Conservation (phyloP, 1,284 basidiomycete genomes). For the Naganishia sp. region DNA sequence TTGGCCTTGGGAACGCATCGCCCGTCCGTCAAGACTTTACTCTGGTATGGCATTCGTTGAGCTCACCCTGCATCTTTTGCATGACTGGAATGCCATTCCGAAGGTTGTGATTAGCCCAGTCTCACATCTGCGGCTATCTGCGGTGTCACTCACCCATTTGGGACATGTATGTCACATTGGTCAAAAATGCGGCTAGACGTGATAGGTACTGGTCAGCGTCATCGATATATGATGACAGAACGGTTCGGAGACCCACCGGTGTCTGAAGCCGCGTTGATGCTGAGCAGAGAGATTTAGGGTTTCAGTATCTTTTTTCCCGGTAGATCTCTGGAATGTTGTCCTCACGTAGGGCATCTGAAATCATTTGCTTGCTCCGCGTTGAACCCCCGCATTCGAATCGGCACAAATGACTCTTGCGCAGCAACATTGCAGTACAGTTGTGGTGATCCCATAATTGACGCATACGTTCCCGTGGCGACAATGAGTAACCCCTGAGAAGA, state of each 20-base stretch:
- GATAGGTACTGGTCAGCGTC: too few relatives aligned
- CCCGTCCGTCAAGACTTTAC: too few relatives aligned
- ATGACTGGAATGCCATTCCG: constrained; percentile 10
- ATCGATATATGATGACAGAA: too few relatives aligned
- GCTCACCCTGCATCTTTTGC: constrained; percentile 25
- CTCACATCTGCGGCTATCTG: too few relatives aligned
- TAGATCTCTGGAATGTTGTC: too few relatives aligned
- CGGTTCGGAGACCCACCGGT: neutral
- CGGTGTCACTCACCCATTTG: too few relatives aligned
- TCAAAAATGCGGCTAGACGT: constrained; percentile 9
- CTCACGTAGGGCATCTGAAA: constrained; percentile 11
- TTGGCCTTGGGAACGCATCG: constrained; percentile 19
- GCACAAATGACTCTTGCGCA: constrained; percentile 11
- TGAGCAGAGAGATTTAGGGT: neutral
- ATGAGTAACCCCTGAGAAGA: neutral
- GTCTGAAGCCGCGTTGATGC: neutral
- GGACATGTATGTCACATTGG: constrained; percentile 21
- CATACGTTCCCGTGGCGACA: constrained; percentile 7
- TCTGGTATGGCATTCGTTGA: too few relatives aligned
- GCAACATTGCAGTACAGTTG: constrained; percentile 14
- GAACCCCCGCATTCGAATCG: constrained; percentile 12
- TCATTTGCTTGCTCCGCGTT: neutral
- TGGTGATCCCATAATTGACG: constrained; percentile 1
- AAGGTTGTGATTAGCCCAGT: too few relatives aligned
- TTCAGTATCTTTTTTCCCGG: too few relatives aligned